Evolutionary conservation across 495 filamentous ascomycete genomes (phyloP).

Genomic region (Parmelia sp.): DNA sequence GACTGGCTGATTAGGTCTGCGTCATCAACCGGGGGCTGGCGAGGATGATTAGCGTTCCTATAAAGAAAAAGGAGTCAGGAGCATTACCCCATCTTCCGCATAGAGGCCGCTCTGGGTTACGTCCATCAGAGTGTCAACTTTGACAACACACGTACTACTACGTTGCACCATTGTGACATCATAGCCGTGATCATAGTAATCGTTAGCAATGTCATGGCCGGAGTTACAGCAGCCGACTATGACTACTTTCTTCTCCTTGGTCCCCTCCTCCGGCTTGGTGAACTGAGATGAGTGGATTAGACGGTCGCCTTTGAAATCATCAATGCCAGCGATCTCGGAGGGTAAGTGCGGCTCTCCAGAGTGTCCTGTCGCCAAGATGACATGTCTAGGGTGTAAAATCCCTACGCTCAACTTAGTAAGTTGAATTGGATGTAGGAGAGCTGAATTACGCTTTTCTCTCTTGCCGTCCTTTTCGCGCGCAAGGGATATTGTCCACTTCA

Average conservation of each 20-base stretch:
- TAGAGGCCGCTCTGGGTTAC: slow-evolving; percentile 53
- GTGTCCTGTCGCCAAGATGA: slow-evolving; percentile 67
- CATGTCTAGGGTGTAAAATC: slow-evolving; percentile 55
- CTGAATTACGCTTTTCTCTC: no score
- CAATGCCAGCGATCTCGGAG: slow-evolving; percentile 49
- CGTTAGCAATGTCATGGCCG: slow-evolving; percentile 74
- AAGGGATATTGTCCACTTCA: no score
- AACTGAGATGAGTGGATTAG: slow-evolving; percentile 69
- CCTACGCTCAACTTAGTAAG: no score
- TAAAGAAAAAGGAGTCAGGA: no score
- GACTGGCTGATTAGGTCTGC: slow-evolving; percentile 22
- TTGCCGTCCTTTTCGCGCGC: no score
- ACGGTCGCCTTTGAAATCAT: slow-evolving; percentile 42
- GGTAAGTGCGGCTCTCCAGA: slow-evolving; percentile 63
- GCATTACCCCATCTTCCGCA: slow-evolving; percentile 47
- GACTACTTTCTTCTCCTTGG: slow-evolving; percentile 57
- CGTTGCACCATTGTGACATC: slow-evolving; percentile 77
- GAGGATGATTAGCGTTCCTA: no score
- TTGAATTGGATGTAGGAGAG: no score
- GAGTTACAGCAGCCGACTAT: slow-evolving; percentile 65
- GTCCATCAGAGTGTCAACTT: slow-evolving; percentile 46
- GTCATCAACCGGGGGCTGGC: slow-evolving; percentile 21
- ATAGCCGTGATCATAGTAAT: slow-evolving; percentile 71
- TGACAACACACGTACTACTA: slow-evolving; percentile 63
- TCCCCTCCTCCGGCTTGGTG: slow-evolving; percentile 40